Base-by-base conservation (phyloP, 352 stramenopile genomes). In the Peronospora tabacina region DNA sequence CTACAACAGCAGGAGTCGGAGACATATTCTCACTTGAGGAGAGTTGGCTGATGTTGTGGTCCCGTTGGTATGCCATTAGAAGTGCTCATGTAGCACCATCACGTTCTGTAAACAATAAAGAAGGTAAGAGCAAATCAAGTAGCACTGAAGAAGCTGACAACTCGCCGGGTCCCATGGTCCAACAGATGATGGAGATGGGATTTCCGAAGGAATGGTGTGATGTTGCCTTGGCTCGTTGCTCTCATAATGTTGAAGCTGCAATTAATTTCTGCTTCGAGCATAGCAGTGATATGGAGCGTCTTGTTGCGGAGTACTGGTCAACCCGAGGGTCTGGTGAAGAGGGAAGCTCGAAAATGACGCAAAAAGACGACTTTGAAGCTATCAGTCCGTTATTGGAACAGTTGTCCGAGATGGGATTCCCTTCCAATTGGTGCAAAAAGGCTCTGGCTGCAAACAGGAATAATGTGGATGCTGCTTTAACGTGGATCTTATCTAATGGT, bases 211-310 rank as follows among this genome's bases (percentile, higher is more conserved):
- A 95, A 49, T 95, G 85, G 87, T 96, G 87, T 58, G 84, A 96
- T 50, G 81, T 94, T 20, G 85, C 87, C 26, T 60, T 96, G 34
- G 68, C 78, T 47, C 68, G 82, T 19, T 95, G 84, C 51, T 82
- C 83, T 30, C 83, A 92, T 22, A 94, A 94, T 51, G 83, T 95
- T 19, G 87, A 95, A 58, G 78, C 81, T 40, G 87, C 87, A 15
- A 95, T 96, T 45, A 95, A 95, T 52, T 95, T 95, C 58, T 96
- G 87, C 52, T 95, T 96, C 46, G 87, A 96, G 55, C 87, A 96
- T 61, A 92, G 82, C 36, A 84, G 72, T 44, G 87, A 96, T 35
- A 96, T 96, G 87, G 83, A 94, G 38, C 79, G 80, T 28, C 64
- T 96, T 29, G 68, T 96, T 16, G 62, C 76, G 19, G 75, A 93